phyloP scores from a whole-genome alignment of 192 early-diverging fungal species.

The Coemansia sp. region DNA sequence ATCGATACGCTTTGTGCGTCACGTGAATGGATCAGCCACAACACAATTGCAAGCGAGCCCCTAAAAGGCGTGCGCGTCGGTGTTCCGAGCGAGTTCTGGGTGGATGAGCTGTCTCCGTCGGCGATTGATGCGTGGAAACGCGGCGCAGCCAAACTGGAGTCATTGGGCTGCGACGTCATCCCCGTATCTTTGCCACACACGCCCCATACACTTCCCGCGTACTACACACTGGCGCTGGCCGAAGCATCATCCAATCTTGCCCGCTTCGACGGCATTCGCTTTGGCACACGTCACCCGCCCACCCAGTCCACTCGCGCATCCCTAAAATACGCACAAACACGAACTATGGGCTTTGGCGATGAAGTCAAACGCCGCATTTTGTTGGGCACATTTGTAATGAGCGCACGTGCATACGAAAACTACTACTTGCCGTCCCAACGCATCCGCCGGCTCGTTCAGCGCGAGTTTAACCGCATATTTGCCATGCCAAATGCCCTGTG shows the following conservation, averaged over 20 bases:
- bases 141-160: conserved; percentile 58
- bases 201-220: conserved; percentile 71
- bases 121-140: conserved; percentile 61
- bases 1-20: conserved; percentile 13
- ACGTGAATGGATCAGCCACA: conserved; percentile 13
- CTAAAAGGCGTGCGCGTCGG: conserved; percentile 62
- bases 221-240: conserved; percentile 85
- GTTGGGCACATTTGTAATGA: conserved; percentile 84
- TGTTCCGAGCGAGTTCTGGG: conserved; percentile 70
- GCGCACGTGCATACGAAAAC: conserved; percentile 62
- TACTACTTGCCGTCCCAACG: conserved; percentile 83
- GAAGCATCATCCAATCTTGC: conserved; percentile 92
- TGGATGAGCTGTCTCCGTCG: conserved; percentile 64
- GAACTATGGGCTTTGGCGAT: conserved; percentile 71
- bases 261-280: conserved; percentile 84
- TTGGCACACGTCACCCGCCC: conserved; percentile 56
- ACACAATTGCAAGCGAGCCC: background rate
- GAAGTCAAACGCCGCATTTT: conserved; percentile 84
- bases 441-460: conserved; percentile 72
- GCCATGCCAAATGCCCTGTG: conserved; percentile 58
- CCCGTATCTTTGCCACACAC: conserved; percentile 73
- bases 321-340: conserved; percentile 58
- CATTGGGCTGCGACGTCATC: conserved; percentile 66
- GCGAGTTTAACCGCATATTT: conserved; percentile 79
- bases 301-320: background rate